Evolutionary conservation across 352 stramenopile species (phyloP).

Genomic region (Albugo candida): DNA sequence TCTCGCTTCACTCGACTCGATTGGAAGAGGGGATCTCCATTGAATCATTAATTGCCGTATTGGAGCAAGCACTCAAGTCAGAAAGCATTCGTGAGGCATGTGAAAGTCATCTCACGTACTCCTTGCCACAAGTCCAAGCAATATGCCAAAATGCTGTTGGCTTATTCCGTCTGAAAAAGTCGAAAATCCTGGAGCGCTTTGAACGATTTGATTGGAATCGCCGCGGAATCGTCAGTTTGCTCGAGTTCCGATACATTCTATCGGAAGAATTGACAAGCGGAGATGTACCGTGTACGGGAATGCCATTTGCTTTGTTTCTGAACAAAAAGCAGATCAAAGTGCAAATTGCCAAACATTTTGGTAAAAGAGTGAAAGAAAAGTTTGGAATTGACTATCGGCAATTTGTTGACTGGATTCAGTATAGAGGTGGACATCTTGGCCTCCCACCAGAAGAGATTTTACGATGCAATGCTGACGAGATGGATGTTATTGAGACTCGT

Average conservation of each 20-base stretch:
- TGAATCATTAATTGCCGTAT: background rate
- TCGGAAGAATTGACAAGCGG: too few relatives aligned
- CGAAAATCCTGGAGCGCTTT: conserved; percentile 23
- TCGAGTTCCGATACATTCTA: conserved; percentile 14
- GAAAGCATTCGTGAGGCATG: background rate
- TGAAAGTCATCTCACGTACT: conserved; percentile 9
- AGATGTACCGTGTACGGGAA: too few relatives aligned
- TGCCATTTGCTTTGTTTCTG: conserved; percentile 7
- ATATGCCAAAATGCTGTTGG: conserved; percentile 32
- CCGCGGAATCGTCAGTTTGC: conserved; percentile 18
- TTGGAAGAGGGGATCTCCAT: background rate
- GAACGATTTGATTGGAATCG: conserved; percentile 49
- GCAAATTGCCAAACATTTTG: conserved; percentile 29
- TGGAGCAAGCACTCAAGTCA: background rate
- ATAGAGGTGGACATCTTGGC: too few relatives aligned
- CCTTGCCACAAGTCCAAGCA: conserved; percentile 19
- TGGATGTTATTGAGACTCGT: too few relatives aligned
- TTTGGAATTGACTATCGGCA: conserved; percentile 48
- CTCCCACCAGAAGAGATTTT: conserved; percentile 10
- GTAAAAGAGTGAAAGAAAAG: conserved; percentile 16
- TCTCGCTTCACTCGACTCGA: background rate
- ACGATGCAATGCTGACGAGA: conserved; percentile 14
- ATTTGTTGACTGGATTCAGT: conserved; percentile 46
- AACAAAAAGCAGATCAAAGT: conserved; percentile 14
- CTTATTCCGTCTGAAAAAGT: conserved; percentile 16